Evolutionary conservation across 2,329 filamentous ascomycete genomes (phyloP).

Genomic region (Apiospora phragmitis): DNA sequence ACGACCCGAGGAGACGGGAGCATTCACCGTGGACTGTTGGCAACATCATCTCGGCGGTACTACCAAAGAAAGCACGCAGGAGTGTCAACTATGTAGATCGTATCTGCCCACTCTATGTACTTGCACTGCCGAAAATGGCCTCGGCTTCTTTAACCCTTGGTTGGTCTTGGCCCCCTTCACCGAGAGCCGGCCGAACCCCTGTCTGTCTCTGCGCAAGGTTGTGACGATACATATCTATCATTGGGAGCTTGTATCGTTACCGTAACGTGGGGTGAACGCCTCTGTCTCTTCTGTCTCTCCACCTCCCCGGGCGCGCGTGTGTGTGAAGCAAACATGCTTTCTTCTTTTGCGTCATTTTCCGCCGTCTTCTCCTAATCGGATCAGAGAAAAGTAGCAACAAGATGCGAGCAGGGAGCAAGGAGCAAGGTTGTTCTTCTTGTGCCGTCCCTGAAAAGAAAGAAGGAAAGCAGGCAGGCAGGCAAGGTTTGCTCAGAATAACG

Average conservation of each 20-base stretch:
- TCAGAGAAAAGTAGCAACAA: not conserved
- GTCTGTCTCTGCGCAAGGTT: not conserved
- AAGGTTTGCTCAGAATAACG: too few relatives aligned
- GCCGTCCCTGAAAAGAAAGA: not conserved
- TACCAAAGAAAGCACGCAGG: not conserved
- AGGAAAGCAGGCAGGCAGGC: not conserved
- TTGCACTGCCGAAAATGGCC: not conserved
- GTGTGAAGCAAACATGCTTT: not conserved
- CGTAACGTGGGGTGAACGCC: not conserved
- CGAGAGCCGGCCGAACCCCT: not conserved
- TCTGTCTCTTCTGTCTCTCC: too few relatives aligned
- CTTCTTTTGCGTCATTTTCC: not conserved
- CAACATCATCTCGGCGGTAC: not conserved
- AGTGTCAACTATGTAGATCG: not conserved
- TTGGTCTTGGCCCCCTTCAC: not conserved
- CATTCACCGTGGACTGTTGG: not conserved
- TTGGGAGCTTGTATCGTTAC: not conserved
- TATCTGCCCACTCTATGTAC: not conserved
- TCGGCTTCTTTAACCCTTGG: not conserved
- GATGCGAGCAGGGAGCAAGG: not conserved
- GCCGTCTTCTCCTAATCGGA: not conserved
- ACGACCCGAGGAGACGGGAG: too few relatives aligned
- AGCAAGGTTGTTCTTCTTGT: too few relatives aligned
- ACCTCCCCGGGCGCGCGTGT: too few relatives aligned
- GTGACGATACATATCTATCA: not conserved